Evolutionary conservation across 78 protist species (phyloP), one percentile per base, ranked within the genome.

Genomic region (Cavenderia fasciculata): DNA sequence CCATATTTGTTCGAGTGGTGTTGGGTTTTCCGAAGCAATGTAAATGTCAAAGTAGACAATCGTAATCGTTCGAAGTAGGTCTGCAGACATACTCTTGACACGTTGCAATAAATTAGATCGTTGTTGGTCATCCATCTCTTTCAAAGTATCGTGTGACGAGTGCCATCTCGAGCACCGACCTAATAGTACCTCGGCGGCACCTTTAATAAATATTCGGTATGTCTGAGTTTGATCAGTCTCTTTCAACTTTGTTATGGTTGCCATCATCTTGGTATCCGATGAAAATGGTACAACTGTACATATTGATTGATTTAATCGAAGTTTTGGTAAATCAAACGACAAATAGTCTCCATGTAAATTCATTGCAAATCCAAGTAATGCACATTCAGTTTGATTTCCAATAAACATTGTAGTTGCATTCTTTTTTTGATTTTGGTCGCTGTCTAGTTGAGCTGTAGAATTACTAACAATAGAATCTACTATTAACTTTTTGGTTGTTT

Each of bases 21-120:
- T 47, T 7, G 74, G 31, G 12, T 56, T 33, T 69, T 69, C 31
- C 54, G 46, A 38, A 59, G 51, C 12, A 11, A 69, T 57, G 11
- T 36, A 38, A 7, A 38, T 69, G 56, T 69, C 94, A 10, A 68
- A n/a, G 65, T 86, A 76, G 2, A 97, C 94, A n/a, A 97, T 6
- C 61, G 92, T 40, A 41, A 97, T 27, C 16, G 98, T 94, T 31
- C 98, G 76, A 25, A 93, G 93, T n/a, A 94, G 96, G 10, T 94
- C 43, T 12, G 36, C 4, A 40, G 98, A 95, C 70, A 91, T 54
- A 41, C 52, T 38, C 43, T 51, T 63, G 59, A 82, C 89, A 46
- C 0, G 25, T 25, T 10, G 19, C n/a, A 25, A 46, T 33, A 75
- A 19, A 14, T 41, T 23, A 18, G 14, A 1, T 46, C 89, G 59